Percentiles rank a stretch among this genome's conserved stretches.
These are phyloP conservation scores for Talaromyces sp. DNA, from an alignment of 2,329 filamentous ascomycete genomes.

Conservation along the genomic window DNA sequence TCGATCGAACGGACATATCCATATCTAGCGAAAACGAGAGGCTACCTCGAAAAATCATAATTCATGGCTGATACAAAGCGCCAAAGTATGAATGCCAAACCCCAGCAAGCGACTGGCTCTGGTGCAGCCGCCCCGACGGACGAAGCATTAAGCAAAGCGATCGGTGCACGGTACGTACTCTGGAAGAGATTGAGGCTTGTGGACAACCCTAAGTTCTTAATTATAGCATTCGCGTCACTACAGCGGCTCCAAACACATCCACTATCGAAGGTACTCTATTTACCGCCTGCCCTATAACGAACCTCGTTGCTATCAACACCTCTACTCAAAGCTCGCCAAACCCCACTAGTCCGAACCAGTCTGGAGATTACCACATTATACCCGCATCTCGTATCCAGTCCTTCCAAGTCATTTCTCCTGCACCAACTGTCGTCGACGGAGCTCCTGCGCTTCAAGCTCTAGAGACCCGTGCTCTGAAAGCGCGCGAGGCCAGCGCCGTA, in stretches of 20 bases:
- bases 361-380: conserved; percentile 59
- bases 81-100: conserved; percentile 53
- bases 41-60: background rate
- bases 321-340: conserved; percentile 42
- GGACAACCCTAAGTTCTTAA: background rate
- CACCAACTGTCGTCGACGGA: conserved; percentile 30
- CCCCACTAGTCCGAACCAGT: conserved; percentile 32
- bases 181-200: background rate
- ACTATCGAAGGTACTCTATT: conserved; percentile 61
- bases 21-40: background rate
- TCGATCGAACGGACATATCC: background rate
- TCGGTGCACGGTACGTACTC: conserved; percentile 58
- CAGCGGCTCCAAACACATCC: conserved; percentile 48
- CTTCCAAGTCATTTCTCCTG: conserved; percentile 53
- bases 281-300: conserved; percentile 59
- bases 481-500: conserved; percentile 56
- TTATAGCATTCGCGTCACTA: conserved; percentile 57
- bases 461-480: conserved; percentile 53
- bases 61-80: conserved; percentile 59
- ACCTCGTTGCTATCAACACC: conserved; percentile 60
- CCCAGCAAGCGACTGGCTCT: conserved; percentile 35
- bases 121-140: conserved; percentile 50
- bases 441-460: conserved; percentile 43
- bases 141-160: conserved; percentile 55
- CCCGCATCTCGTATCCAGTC: conserved; percentile 57